Base-by-base conservation (phyloP, 352 stramenopile genomes). In the Pythium aphanidermatum region DNA sequence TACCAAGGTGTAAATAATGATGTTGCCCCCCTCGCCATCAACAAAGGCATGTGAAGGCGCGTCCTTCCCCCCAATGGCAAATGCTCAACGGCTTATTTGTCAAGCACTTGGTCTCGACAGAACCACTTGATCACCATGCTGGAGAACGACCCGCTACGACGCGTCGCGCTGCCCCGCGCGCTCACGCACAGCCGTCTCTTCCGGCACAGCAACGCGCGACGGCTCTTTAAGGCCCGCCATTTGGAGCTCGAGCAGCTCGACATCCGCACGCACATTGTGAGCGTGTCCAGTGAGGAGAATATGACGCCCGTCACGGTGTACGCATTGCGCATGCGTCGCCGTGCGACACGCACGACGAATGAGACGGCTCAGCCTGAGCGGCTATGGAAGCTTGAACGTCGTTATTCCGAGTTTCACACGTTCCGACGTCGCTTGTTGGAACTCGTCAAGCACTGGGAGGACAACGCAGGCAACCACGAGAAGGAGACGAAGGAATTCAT, bases 391-490 rank as follows among this genome's bases (percentile, higher is more conserved):
- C 47, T 88, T 31, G 51, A 59, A 39, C 81, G 81, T 45, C 68
- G 76, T 29, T 88, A 80, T 50, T 85, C 72, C 14, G 70, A 88
- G 57, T 88, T 83, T 53, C 71, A 67, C 32, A 32, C 46, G 30
- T 80, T 86, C 44, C 76, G 73, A 24, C 45, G 67, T 29, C 44
- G 51, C 19, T 52, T 86, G 43, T 46, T 82, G 32, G 60, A 74
- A 46, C 51, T 63, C 34, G 67, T 84, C 33, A 34, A 72, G 46
- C 50, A 57, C 39, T 80, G 67, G 69, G 65, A 84, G 21, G 40
- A 59, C 19, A 46, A 61, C 25, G 62, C 68, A 16, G 34, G 40
- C 24, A 41, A 55, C 27, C 40, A 60, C 25, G 46, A 46, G 6
- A 62, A 67, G 42, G 5, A 54, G 21, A 63, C 60, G 41, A 69